Percentiles rank a stretch among this genome's conserved stretches.
These are phyloP conservation scores for Trichoderma reesei DNA, from an alignment of 495 filamentous ascomycete genomes.

Conservation along the genomic window DNA sequence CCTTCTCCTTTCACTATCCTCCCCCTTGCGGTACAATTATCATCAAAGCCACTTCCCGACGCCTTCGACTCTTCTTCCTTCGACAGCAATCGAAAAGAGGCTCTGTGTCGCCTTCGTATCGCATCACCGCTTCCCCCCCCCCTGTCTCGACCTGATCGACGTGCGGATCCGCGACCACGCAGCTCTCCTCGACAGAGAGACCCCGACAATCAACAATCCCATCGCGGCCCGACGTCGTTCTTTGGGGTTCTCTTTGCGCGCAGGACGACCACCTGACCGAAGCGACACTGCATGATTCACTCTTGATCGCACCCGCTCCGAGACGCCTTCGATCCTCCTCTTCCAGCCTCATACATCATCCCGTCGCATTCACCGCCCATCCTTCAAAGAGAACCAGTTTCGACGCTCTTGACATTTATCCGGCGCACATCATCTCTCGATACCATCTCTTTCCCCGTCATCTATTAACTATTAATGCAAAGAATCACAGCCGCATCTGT, in stretches of 20 bases:
- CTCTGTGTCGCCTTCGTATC: background rate
- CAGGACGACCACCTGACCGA: constrained; percentile 10
- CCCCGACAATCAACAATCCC: background rate
- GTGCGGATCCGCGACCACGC: background rate
- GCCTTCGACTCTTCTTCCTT: background rate
- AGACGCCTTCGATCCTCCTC: background rate
- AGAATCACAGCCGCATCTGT: background rate
- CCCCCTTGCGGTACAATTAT: too few species aligned
- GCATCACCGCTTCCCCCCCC: background rate
- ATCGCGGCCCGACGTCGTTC: background rate
- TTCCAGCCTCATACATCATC: background rate
- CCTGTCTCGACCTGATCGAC: background rate
- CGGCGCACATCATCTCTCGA: background rate
- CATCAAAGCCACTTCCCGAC: background rate
- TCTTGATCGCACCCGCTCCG: background rate
- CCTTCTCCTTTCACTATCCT: too few species aligned
- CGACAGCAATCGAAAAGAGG: background rate
- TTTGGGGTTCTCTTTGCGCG: background rate
- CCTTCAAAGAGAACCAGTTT: background rate
- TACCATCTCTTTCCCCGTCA: background rate
- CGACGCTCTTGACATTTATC: background rate
- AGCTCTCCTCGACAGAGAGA: background rate
- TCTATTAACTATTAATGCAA: background rate
- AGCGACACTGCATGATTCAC: background rate
- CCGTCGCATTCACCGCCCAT: background rate